Base-by-base conservation (phyloP, 2,329 filamentous ascomycete genomes). In the Nemania abortiva region DNA sequence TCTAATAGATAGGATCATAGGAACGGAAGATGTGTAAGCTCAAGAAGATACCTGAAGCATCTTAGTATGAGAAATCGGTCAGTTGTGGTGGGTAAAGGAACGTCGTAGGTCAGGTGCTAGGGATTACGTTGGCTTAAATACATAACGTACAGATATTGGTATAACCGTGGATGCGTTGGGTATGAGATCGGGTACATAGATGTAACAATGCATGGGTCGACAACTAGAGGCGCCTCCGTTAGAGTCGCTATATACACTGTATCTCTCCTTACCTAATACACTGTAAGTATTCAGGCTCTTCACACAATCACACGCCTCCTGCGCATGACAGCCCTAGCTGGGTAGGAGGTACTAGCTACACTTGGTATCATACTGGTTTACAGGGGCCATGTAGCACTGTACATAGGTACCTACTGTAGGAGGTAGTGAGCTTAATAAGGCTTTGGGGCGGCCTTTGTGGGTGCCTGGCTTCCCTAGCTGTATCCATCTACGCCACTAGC, bases 171-270 rank as follows among this genome's bases (percentile, higher is more conserved):
- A n/a, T 34, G 15, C 20, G 52, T 37, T 22, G 47, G 47, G 58
- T 56, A 57, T 54, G 29, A 42, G 52, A 49, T 66, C 18, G 54
- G 37, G 37, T 63, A 67, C 29, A 57, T 59, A 15, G 39, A 55
- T 70, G 68, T 70, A 70, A 68, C 66, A 62, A 66, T 65, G 47
- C 54, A 63, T 56, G 42, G 10, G n/a, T 20, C 27, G n/a, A 50
- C 27, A 18, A 13, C 4, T 42, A 37, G 31, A 61, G 11, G 18
- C 45, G 20, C 47, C 45, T 49, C 11, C 55, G 34, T 15, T 29
- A 29, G 24, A 29, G 24, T 58, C 29, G 1, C 10, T 50, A 47
- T 52, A 39, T 62, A 50, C 47, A 50, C n/a, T 50, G 47, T 24
- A 50, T 13, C 20, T 31, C 9, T 22, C 57, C 45, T 50, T 49